phyloP scores from a whole-genome alignment of 148 eudicot genomes.

The Chenopodium album region DNA sequence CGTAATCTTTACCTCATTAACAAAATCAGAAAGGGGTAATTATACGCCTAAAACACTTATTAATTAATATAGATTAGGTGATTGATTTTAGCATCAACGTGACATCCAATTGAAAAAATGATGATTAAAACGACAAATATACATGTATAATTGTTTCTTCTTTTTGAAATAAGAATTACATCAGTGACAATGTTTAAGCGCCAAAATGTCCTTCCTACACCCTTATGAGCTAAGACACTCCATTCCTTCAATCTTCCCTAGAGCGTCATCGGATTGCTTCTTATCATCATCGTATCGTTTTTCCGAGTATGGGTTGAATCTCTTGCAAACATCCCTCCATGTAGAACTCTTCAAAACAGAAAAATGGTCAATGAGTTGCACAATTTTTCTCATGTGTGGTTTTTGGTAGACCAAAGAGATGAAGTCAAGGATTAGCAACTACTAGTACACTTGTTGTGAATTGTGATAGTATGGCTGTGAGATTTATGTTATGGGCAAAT shows the following conservation, averaged over 20 bases:
- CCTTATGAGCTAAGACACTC: too few species aligned
- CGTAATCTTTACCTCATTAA: not conserved
- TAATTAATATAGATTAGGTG: not conserved
- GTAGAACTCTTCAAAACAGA: not conserved
- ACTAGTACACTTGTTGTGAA: not conserved
- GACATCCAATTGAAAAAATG: too few species aligned
- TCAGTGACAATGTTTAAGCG: too few species aligned
- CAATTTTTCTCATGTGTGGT: too few species aligned
- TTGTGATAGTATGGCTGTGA: not conserved
- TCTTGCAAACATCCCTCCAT: not conserved
- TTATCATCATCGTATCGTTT: too few species aligned
- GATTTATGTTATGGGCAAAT: not conserved
- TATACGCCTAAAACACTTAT: not conserved
- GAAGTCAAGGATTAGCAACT: not conserved
- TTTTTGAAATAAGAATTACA: too few species aligned
- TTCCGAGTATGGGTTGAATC: not conserved
- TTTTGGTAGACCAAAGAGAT: too few species aligned
- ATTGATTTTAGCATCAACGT: not conserved
- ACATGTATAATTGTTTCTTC: too few species aligned
- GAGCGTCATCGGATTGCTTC: not conserved
- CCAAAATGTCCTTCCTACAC: too few species aligned
- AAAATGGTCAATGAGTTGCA: not conserved
- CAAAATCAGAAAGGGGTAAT: not conserved
- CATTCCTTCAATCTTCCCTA: too few species aligned
- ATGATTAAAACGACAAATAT: too few species aligned